Conservation (phyloP, 176 grass and related monocot species). For the Lolium rigidum region DNA sequence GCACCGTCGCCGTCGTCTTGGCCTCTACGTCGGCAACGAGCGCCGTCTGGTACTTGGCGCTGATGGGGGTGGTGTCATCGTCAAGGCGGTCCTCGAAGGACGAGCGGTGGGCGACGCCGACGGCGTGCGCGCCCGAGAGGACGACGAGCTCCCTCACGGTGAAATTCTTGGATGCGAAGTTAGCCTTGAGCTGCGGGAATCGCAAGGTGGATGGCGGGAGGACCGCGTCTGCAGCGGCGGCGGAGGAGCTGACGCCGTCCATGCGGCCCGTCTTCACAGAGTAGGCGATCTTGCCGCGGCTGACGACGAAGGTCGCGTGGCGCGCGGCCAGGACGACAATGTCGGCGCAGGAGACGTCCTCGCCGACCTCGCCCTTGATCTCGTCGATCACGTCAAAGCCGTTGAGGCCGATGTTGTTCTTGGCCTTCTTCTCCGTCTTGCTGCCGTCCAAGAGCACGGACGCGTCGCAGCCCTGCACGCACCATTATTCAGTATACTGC, state of each 20-base stretch:
- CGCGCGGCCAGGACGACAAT: background rate
- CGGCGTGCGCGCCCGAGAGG: slow-evolving; percentile 62
- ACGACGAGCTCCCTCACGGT: slow-evolving; percentile 52
- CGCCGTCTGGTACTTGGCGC: background rate
- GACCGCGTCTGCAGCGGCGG: background rate
- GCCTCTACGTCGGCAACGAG: background rate
- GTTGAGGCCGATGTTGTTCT: slow-evolving; percentile 27
- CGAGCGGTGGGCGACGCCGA: slow-evolving; percentile 53
- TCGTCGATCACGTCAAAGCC: slow-evolving; percentile 48
- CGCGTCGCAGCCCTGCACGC: slow-evolving; percentile 52
- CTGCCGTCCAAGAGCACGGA: slow-evolving; percentile 50
- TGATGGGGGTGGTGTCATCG: background rate
- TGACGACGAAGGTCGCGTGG: slow-evolving; percentile 24
- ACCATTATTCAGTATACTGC: too few relatives aligned
- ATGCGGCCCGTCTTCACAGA: slow-evolving; percentile 41
- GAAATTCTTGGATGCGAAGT: slow-evolving; percentile 41
- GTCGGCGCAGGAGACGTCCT: slow-evolving; percentile 52
- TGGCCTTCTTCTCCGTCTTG: slow-evolving; percentile 35
- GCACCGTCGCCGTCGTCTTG: background rate
- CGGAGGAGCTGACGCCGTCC: slow-evolving; percentile 53
- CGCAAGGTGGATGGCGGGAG: slow-evolving; percentile 36
- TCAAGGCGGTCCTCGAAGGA: slow-evolving; percentile 49
- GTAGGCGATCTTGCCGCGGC: slow-evolving; percentile 34
- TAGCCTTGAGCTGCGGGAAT: slow-evolving; percentile 17
- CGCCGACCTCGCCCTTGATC: slow-evolving; percentile 26